phyloP scores from a whole-genome alignment of 129 eudicot species.

The Helianthus tuberosus region DNA sequence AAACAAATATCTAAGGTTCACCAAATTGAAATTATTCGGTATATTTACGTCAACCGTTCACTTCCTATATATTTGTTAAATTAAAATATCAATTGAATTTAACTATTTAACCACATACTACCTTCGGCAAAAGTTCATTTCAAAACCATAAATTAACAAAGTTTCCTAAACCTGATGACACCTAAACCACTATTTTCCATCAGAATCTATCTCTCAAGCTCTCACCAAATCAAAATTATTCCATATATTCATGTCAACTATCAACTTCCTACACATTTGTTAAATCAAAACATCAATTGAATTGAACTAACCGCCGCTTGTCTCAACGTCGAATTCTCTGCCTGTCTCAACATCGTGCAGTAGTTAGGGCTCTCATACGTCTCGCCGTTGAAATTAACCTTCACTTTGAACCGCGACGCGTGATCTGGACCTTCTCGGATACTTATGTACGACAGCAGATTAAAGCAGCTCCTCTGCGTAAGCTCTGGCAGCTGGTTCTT shows the following conservation, averaged over 20 bases:
- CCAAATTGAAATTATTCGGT: not conserved
- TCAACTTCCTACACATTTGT: conserved; percentile 5
- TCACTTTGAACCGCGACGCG: conserved; percentile 15
- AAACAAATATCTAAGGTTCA: not conserved
- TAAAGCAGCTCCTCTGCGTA: conserved; percentile 9
- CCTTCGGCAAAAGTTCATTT: not conserved
- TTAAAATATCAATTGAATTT: conserved; percentile 8
- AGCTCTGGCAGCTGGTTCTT: conserved; percentile 14
- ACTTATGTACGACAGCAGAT: conserved; percentile 3
- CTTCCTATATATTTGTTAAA: conserved; percentile 8
- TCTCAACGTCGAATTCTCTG: conserved; percentile 9
- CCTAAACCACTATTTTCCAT: conserved; percentile 1
- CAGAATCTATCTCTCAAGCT: not conserved
- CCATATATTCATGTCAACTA: not conserved
- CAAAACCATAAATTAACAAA: not conserved
- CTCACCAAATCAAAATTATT: not conserved
- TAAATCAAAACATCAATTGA: conserved; percentile 7
- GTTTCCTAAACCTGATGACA: conserved; percentile 5
- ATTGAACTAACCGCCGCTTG: too few species aligned
- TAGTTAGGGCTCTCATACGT: conserved; percentile 21
- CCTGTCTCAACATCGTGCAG: conserved; percentile 12
- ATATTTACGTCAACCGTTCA: not conserved
- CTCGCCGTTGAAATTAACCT: conserved; percentile 21
- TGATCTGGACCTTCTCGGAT: conserved; percentile 10
- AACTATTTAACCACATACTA: not conserved